Percentiles rank a stretch among this genome's conserved stretches.
phyloP scores from a whole-genome alignment of 352 stramenopile genomes.

The Phytophthora aleatoria region DNA sequence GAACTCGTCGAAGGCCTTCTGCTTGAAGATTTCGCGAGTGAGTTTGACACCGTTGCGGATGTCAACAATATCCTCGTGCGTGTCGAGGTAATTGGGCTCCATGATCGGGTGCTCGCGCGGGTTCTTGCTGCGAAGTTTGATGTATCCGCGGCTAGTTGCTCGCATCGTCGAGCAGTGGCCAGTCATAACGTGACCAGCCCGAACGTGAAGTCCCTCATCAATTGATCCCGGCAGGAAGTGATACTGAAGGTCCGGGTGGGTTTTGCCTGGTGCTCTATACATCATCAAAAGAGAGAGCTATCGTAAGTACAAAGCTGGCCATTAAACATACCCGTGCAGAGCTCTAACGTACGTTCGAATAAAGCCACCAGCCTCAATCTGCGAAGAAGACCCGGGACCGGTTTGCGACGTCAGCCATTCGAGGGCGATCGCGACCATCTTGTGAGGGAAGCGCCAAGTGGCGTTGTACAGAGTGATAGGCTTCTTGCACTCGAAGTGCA shows the following conservation, averaged over 20 bases:
- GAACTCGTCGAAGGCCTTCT: conserved; percentile 82
- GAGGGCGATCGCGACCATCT: conserved; percentile 78
- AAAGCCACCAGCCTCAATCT: conserved; percentile 83
- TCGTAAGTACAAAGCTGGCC: not conserved
- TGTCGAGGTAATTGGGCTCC: conserved; percentile 85
- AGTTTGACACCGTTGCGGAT: conserved; percentile 73
- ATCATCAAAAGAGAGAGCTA: not conserved
- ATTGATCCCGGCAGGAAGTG: conserved; percentile 82
- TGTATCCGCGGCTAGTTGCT: conserved; percentile 69
- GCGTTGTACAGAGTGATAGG: conserved; percentile 89
- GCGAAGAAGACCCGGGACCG: conserved; percentile 64
- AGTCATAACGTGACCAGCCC: conserved; percentile 69
- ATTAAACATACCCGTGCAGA: not conserved
- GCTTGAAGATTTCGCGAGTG: conserved; percentile 84
- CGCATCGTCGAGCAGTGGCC: conserved; percentile 84
- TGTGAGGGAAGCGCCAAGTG: conserved; percentile 81
- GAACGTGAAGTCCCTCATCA: conserved; percentile 23
- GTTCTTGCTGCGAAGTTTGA: conserved; percentile 74
- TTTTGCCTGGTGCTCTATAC: conserved; percentile 56
- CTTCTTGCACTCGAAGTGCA: conserved; percentile 85
- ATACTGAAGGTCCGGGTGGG: conserved; percentile 82
- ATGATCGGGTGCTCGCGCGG: conserved; percentile 74
- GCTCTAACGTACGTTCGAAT: conserved; percentile 60
- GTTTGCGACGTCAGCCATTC: conserved; percentile 72
- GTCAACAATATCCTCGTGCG: conserved; percentile 66